Percentiles rank a stretch among this genome's conserved stretches.
phyloP scores from a whole-genome alignment of 257 asterid genomes.

The Coffea canephora region DNA sequence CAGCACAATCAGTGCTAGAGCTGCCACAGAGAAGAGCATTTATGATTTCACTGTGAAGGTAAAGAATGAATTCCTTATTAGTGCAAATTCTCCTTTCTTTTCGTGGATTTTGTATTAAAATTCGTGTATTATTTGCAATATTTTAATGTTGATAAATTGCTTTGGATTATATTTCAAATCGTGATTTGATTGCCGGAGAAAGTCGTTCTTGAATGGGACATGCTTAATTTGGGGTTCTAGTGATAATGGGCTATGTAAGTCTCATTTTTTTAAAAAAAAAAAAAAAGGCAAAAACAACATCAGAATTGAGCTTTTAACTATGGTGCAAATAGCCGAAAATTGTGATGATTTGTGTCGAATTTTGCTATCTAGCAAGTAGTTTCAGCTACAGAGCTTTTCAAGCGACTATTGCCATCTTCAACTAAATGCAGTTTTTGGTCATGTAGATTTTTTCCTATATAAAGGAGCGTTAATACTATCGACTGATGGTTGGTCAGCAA shows the following conservation, averaged over 20 bases:
- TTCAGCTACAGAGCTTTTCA: background rate
- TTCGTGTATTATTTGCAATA: background rate
- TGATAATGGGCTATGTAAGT: background rate
- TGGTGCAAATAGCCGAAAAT: background rate
- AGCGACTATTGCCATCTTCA: background rate
- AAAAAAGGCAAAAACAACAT: too few species aligned
- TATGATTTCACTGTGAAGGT: constrained; percentile 90
- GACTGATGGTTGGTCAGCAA: background rate
- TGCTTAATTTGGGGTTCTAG: background rate
- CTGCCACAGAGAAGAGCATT: constrained; percentile 75
- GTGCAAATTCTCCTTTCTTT: background rate
- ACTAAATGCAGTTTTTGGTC: background rate
- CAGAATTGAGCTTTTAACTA: background rate
- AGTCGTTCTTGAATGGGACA: background rate
- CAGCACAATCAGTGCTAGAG: constrained; percentile 56
- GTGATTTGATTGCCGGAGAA: background rate
- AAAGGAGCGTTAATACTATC: too few species aligned
- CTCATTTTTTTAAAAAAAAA: background rate
- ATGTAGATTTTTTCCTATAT: background rate
- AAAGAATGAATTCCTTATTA: background rate
- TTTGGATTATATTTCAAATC: background rate
- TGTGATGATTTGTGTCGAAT: background rate
- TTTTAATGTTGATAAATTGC: background rate
- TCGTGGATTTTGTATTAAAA: background rate
- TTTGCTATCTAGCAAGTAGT: background rate